Evolutionary conservation across 257 asterid genomes (phyloP).

Genomic region (Petunia secreta): DNA sequence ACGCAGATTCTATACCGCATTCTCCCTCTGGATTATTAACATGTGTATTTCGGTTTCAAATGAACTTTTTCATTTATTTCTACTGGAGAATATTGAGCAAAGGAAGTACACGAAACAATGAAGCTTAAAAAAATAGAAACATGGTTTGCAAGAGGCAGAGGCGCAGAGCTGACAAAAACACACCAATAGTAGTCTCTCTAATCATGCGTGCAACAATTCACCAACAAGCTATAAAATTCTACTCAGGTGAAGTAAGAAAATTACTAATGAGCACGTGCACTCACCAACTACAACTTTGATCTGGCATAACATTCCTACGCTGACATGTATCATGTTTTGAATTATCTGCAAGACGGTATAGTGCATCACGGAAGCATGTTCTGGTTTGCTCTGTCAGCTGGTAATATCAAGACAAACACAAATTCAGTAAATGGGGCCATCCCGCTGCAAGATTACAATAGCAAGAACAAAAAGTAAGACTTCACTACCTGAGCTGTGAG

Average conservation of each 20-base stretch:
- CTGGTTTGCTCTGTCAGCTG: constrained; percentile 51
- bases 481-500: constrained; percentile 46
- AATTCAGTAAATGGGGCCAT: constrained; percentile 22
- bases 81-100: background rate
- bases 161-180: background rate
- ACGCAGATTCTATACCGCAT: background rate
- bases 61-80: background rate
- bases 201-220: background rate
- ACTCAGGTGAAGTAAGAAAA: background rate
- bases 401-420: constrained; percentile 15
- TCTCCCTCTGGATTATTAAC: background rate
- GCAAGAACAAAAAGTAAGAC: background rate
- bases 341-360: constrained; percentile 60
- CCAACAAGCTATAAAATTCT: background rate
- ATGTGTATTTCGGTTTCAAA: background rate
- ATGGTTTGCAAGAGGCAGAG: background rate
- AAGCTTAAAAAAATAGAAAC: background rate
- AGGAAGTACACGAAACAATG: too few species aligned
- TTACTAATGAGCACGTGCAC: background rate
- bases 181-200: constrained; percentile 2
- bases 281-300: constrained; percentile 1
- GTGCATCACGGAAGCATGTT: constrained; percentile 56
- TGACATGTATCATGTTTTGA: constrained; percentile 39
- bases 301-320: constrained; percentile 12
- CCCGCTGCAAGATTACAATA: background rate